Percentiles rank a stretch among this genome's conserved stretches.
Conservation (phyloP, 192 early-diverging fungal genomes). For the Powellomyces hirtus region DNA sequence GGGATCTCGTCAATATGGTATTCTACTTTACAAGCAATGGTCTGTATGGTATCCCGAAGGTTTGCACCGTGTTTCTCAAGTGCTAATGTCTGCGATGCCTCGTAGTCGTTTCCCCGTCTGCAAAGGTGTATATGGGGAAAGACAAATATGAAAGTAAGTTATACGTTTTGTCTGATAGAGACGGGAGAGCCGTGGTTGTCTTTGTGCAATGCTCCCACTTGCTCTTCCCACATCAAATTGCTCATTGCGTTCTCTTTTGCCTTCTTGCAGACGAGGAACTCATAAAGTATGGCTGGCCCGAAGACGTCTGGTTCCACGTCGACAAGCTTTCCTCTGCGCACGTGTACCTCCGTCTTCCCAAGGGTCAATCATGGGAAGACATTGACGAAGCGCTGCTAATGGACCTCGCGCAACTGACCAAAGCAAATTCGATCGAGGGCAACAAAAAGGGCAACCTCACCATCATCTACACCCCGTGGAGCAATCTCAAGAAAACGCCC, state of each 20-base stretch:
- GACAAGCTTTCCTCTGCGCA: slow-evolving; percentile 97
- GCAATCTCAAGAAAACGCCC: slow-evolving; percentile 85
- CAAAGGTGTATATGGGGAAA: slow-evolving; percentile 93
- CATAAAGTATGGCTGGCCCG: slow-evolving; percentile 91
- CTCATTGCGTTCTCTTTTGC: not conserved
- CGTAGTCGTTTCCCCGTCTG: slow-evolving; percentile 44
- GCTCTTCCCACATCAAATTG: not conserved
- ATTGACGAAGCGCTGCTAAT: slow-evolving; percentile 71
- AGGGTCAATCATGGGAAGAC: slow-evolving; percentile 68
- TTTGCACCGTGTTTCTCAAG: not conserved
- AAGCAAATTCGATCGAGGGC: slow-evolving; percentile 96
- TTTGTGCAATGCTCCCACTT: not conserved
- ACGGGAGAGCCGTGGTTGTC: slow-evolving; percentile 9
- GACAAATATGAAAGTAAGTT: slow-evolving; percentile 92
- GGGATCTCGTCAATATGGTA: too few relatives aligned
- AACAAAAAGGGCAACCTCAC: slow-evolving; percentile 92
- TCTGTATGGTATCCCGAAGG: not conserved
- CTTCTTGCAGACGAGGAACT: slow-evolving; percentile 70
- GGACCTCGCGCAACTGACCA: slow-evolving; percentile 91
- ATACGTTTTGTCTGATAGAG: not conserved
- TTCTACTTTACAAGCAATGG: slow-evolving; percentile 56
- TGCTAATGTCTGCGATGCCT: not conserved
- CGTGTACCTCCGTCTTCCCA: slow-evolving; percentile 85
- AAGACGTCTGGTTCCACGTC: slow-evolving; percentile 98
- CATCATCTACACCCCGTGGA: slow-evolving; percentile 85